Evolutionary conservation across 2,329 filamentous ascomycete genomes (phyloP), one percentile per base, ranked within the genome.

Genomic region (Colletotrichum zoysiae): DNA sequence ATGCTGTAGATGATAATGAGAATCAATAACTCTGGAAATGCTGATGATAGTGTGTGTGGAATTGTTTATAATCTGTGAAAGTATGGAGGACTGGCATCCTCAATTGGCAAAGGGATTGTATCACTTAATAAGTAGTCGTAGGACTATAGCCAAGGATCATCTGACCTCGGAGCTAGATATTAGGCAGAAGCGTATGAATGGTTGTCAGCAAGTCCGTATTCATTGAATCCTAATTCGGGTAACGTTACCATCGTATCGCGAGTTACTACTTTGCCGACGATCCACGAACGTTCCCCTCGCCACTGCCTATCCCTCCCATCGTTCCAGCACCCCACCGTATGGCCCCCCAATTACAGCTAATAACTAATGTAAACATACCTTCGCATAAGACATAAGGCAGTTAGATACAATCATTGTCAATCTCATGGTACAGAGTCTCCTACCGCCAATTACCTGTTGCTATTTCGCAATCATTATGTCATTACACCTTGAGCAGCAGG

Each of bases 171-270:
- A 16, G 46, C 38, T 30, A 8, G 51, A 26, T 20, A 5, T 14
- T 18, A 20, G n/a, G 50, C 20, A 12, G 44, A 16, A 26, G 14
- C 14, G 30, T 7, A 33, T n/a, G 5, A 20, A 20, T 60, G 2
- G 20, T 20, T 5, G 56, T 35, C 55, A 35, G 18, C 18, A 58
- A 50, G 51, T 20, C 53, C 20, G 2, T 30, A 18, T 23, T 48
- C 33, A 50, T 40, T 20, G 51, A 62, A 62, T 9, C 14, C 50
- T n/a, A 18, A n/a, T 33, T n/a, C 33, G 42, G 62, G 64, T 71
- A 59, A 71, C 69, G 57, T 71, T 71, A 35, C 44, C 58, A 48
- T 68, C 60, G 44, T 63, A 51, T 63, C 23, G 5, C 46, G 8
- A 26, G 26, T 42, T 33, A 11, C 33, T 8, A 26, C 26, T 26